A percentile compares a stretch with the other conserved stretches of the same genome.
Conservation (phyloP, 768 basidiomycete genomes). For the Phylloporus rhodoxanthus region DNA sequence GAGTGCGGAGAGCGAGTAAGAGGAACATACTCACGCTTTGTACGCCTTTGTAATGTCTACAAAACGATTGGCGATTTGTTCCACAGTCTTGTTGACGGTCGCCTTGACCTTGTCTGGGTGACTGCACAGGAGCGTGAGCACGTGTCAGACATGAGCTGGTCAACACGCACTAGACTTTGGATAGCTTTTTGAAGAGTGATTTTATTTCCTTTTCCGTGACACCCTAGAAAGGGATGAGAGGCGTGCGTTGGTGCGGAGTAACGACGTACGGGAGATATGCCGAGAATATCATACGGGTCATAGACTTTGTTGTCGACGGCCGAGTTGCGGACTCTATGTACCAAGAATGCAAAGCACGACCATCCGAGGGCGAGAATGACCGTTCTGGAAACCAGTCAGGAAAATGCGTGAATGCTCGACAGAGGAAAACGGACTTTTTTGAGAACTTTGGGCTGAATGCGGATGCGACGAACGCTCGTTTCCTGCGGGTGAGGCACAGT, state of each 20-base stretch:
- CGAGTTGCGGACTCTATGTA: constrained; percentile 53
- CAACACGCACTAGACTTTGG: constrained; percentile 66
- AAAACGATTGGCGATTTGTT: constrained; percentile 80
- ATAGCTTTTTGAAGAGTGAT: constrained; percentile 89
- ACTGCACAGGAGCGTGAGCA: constrained; percentile 36
- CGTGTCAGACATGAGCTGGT: not conserved
- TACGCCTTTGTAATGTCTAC: constrained; percentile 96
- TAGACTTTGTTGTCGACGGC: constrained; percentile 68
- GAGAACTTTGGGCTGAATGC: constrained; percentile 44
- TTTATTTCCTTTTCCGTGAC: constrained; percentile 87
- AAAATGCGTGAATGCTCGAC: not conserved
- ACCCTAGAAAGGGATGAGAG: constrained; percentile 37
- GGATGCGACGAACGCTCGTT: constrained; percentile 37
- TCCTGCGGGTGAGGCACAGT: constrained; percentile 53
- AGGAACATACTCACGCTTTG: constrained; percentile 62
- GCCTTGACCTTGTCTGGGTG: constrained; percentile 96
- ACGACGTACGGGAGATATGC: constrained; percentile 47
- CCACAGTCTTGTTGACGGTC: constrained; percentile 75
- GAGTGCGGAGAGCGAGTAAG: not conserved
- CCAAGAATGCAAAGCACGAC: constrained; percentile 61
- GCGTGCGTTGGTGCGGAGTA: not conserved
- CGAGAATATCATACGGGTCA: constrained; percentile 92
- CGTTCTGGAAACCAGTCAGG: constrained; percentile 36
- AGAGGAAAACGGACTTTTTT: constrained; percentile 39
- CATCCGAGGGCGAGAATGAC: constrained; percentile 66